These are phyloP conservation scores for Lineolata rhizophorae DNA, from an alignment of 495 filamentous ascomycete genomes.

Conservation along the genomic window DNA sequence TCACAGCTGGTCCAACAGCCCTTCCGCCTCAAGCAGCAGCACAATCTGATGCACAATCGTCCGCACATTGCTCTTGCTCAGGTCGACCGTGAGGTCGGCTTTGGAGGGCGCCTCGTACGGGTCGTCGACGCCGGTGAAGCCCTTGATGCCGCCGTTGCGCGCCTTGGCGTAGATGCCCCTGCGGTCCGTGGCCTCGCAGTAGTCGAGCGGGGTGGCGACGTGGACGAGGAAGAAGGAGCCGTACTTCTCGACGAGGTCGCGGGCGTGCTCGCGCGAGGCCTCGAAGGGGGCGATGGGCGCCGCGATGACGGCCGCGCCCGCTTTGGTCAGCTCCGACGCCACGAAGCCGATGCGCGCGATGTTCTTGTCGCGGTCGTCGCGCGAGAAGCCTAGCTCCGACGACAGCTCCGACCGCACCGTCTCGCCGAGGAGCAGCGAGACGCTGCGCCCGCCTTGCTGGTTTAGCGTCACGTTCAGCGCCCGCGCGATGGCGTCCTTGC, in stretches of 20 bases:
- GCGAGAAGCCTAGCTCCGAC: conserved; percentile 85
- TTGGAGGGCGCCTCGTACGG: conserved; percentile 78
- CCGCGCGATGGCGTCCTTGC: conserved; percentile 89
- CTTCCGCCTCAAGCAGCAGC: conserved; percentile 70
- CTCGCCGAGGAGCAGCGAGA: conserved; percentile 84
- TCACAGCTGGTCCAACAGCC: conserved; percentile 48
- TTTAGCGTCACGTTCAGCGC: conserved; percentile 94
- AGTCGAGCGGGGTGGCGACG: conserved; percentile 77
- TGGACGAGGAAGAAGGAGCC: conserved; percentile 89
- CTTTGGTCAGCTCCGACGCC: conserved; percentile 75
- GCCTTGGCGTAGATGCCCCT: conserved; percentile 73
- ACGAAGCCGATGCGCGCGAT: conserved; percentile 94
- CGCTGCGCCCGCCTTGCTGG: conserved; percentile 90
- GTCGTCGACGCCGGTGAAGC: conserved; percentile 96
- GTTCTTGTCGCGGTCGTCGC: conserved; percentile 84
- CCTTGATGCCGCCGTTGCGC: conserved; percentile 80
- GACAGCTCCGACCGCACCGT: conserved; percentile 85
- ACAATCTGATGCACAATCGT: conserved; percentile 95
- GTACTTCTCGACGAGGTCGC: conserved; percentile 65
- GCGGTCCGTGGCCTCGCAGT: conserved; percentile 90
- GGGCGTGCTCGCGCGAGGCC: conserved; percentile 44
- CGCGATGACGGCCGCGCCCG: conserved; percentile 87
- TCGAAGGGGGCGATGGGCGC: conserved; percentile 95
- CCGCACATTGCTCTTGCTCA: conserved; percentile 66
- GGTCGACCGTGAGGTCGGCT: conserved; percentile 66